phyloP scores from a whole-genome alignment of 371 early-diverging fungal species.

The Rhizopus sp. region DNA sequence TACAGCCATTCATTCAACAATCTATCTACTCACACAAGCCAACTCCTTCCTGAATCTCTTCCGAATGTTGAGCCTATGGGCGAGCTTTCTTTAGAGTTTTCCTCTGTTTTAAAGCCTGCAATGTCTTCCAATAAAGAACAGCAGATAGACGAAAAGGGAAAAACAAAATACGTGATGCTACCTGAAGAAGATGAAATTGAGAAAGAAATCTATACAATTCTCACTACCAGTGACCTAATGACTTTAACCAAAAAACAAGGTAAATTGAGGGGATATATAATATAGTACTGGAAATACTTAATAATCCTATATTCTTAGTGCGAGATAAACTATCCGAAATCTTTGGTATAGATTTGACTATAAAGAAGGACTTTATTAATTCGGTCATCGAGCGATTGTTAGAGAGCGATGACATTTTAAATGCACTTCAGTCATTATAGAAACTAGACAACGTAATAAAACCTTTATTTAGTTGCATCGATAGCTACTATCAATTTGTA shows the following conservation, averaged over 20 bases:
- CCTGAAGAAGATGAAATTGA: constrained; percentile 90
- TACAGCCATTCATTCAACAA: neutral
- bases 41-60: constrained; percentile 11
- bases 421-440: neutral
- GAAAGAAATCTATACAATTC: constrained; percentile 74
- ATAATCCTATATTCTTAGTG: constrained; percentile 48
- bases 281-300: no score
- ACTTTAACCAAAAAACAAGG: constrained; percentile 80
- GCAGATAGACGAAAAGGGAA: constrained; percentile 5
- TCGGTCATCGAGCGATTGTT: constrained; percentile 72
- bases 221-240: constrained; percentile 79
- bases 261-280: constrained; percentile 17
- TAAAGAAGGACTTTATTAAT: constrained; percentile 86
- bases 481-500: no score
- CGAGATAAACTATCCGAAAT: constrained; percentile 73
- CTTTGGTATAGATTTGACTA: constrained; percentile 83
- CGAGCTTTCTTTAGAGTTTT: constrained; percentile 31
- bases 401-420: constrained; percentile 31
- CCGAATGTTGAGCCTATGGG: constrained; percentile 6
- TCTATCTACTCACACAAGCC: neutral
- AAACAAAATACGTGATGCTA: constrained; percentile 43
- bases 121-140: neutral
- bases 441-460: no score
- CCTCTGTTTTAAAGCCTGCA: constrained; percentile 23
- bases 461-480: no score